Evolutionary conservation across 352 stramenopile genomes (phyloP).

Genomic region (Pythium periplocum): DNA sequence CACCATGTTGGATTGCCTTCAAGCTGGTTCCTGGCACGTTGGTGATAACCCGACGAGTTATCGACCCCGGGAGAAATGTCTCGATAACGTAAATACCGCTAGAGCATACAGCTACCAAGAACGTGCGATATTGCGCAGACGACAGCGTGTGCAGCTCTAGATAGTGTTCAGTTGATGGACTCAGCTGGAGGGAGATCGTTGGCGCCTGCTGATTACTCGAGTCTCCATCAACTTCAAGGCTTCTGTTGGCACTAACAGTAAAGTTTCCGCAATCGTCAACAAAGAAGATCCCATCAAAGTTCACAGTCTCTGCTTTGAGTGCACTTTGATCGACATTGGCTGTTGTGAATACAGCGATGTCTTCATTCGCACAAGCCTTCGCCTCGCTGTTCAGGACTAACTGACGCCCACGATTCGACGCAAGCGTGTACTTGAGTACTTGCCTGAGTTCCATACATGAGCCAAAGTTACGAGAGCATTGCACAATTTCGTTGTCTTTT

Average conservation of each 20-base stretch:
- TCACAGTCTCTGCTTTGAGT: too few relatives aligned
- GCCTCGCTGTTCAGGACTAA: too few relatives aligned
- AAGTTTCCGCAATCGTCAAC: slow-evolving; percentile 11
- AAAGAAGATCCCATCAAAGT: slow-evolving; percentile 2
- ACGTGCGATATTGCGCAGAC: slow-evolving; percentile 2
- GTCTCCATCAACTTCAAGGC: background rate
- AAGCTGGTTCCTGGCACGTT: slow-evolving; percentile 2
- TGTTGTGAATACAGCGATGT: too few relatives aligned
- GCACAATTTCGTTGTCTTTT: background rate
- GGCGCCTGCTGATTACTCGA: background rate
- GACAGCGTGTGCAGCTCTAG: slow-evolving; percentile 1
- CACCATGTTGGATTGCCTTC: background rate
- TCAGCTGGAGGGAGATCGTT: slow-evolving; percentile 9
- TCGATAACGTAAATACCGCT: slow-evolving; percentile 12
- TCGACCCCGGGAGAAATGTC: slow-evolving; percentile 8
- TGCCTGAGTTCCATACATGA: too few relatives aligned
- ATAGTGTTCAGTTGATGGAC: slow-evolving; percentile 9
- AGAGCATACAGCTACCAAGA: slow-evolving; percentile 8
- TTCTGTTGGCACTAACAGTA: background rate
- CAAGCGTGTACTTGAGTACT: too few relatives aligned
- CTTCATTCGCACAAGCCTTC: too few relatives aligned
- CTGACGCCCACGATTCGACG: too few relatives aligned
- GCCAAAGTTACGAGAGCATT: too few relatives aligned
- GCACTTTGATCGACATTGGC: too few relatives aligned
- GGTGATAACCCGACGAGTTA: background rate